Conservation (phyloP, 2,329 filamentous ascomycete species). For the Xylariaceae sp. region DNA sequence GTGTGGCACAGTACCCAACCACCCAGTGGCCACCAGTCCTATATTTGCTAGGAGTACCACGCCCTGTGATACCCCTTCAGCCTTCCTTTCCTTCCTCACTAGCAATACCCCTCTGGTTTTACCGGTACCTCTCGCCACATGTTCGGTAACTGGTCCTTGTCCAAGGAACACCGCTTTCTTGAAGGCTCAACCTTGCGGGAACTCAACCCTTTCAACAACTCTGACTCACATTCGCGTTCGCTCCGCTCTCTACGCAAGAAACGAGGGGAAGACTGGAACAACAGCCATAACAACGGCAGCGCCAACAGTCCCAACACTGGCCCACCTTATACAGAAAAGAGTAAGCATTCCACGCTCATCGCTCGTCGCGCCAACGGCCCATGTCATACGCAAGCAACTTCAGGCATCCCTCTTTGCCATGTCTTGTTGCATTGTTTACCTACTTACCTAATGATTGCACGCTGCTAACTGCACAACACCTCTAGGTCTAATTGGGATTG, state of each 20-base stretch:
- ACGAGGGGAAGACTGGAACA: conserved; percentile 27
- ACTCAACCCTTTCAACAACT: conserved; percentile 39
- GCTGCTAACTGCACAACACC: conserved; percentile 23
- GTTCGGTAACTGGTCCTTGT: conserved; percentile 43
- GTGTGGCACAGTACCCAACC: conserved; percentile 18
- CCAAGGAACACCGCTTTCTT: conserved; percentile 37
- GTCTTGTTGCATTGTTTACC: conserved; percentile 5
- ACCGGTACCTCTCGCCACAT: conserved; percentile 33
- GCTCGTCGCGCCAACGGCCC: neutral
- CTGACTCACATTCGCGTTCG: conserved; percentile 32
- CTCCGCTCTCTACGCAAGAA: conserved; percentile 29
- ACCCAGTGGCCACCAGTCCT: conserved; percentile 4
- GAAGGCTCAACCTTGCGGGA: conserved; percentile 36
- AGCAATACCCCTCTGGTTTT: conserved; percentile 14
- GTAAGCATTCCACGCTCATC: conserved; percentile 30
- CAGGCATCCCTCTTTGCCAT: neutral
- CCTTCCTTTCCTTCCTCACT: conserved; percentile 5
- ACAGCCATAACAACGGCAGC: too few relatives aligned
- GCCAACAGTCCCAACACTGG: conserved; percentile 22
- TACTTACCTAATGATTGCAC: conserved; percentile 11
- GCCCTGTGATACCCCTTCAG: conserved; percentile 13
- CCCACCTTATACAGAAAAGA: conserved; percentile 39
- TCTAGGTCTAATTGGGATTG: conserved; percentile 37
- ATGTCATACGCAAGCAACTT: neutral
- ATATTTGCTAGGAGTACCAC: conserved; percentile 8